A percentile compares a stretch with the other conserved stretches of the same genome.
Evolutionary conservation across 257 asterid genomes (phyloP).

Genomic region (Ilex aquifolium): DNA sequence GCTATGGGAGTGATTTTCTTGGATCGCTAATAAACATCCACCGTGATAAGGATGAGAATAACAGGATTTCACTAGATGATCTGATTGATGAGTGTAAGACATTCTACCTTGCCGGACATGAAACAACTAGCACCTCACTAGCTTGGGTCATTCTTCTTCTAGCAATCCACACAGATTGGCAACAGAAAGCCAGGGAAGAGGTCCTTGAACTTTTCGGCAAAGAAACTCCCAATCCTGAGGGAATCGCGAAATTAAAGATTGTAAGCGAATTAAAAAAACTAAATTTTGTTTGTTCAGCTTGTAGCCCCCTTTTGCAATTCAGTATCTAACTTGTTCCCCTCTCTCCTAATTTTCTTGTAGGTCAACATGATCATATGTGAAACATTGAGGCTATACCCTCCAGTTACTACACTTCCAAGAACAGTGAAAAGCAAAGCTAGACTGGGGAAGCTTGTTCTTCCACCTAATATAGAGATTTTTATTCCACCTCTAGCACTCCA

Average conservation of each 20-base stretch:
- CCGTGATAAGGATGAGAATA: conserved; percentile 20
- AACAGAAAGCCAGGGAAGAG: conserved; percentile 40
- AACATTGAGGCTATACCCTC: conserved; percentile 21
- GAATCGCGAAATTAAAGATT: conserved; percentile 7
- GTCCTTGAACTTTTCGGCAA: conserved; percentile 13
- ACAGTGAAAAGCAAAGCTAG: conserved; percentile 1
- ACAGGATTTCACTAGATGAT: conserved; percentile 28
- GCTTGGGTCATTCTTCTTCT: conserved; percentile 44
- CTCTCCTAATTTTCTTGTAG: conserved; percentile 1
- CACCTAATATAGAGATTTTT: conserved; percentile 1
- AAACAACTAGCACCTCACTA: conserved; percentile 37
- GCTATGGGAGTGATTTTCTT: conserved; percentile 45
- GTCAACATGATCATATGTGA: conserved; percentile 24
- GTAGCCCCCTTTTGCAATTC: neutral
- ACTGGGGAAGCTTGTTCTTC: conserved; percentile 19
- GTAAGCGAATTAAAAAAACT: neutral
- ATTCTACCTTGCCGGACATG: conserved; percentile 58
- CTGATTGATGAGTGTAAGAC: conserved; percentile 57
- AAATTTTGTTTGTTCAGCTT: neutral
- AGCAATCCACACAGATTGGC: conserved; percentile 56
- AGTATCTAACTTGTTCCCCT: no score
- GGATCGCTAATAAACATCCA: conserved; percentile 43
- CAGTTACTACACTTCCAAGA: neutral
- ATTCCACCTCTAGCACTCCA: conserved; percentile 19
- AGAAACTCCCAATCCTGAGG: conserved; percentile 8